These are phyloP conservation scores for Emergomyces orientalis DNA, from an alignment of 2,329 filamentous ascomycete species.

Conservation along the genomic window DNA sequence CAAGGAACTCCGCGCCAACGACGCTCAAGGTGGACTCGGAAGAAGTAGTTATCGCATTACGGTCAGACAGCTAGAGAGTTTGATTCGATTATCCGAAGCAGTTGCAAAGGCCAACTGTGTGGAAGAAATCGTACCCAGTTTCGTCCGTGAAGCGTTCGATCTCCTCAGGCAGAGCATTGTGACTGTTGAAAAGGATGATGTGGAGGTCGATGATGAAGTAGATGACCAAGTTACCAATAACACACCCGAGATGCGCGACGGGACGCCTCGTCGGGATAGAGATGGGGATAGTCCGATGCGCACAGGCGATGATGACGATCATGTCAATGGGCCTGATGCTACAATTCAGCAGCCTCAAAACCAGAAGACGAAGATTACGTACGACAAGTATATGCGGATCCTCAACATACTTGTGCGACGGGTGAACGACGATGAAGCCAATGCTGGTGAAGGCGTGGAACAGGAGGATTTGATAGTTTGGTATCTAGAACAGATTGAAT, in stretches of 20 bases:
- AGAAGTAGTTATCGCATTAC: constrained; percentile 97
- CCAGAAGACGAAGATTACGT: constrained; percentile 78
- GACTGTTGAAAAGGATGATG: constrained; percentile 92
- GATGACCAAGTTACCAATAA: constrained; percentile 39
- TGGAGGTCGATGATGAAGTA: constrained; percentile 79
- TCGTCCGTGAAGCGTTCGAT: constrained; percentile 87
- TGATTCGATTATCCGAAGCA: constrained; percentile 94
- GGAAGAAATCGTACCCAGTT: constrained; percentile 71
- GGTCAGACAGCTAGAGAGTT: constrained; percentile 85
- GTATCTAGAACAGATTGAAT: constrained; percentile 89
- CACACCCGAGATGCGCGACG: constrained; percentile 35
- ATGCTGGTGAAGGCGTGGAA: constrained; percentile 70
- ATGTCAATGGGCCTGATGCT: constrained; percentile 13
- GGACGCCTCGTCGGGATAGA: constrained; percentile 34
- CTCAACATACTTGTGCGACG: constrained; percentile 75
- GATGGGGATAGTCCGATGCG: constrained; percentile 47
- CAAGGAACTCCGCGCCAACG: constrained; percentile 87
- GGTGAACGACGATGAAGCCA: constrained; percentile 71
- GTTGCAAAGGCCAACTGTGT: constrained; percentile 97
- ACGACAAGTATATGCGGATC: constrained; percentile 89
- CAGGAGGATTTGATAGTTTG: constrained; percentile 72
- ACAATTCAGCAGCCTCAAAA: constrained; percentile 32
- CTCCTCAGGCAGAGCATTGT: constrained; percentile 92
- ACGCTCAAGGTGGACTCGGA: constrained; percentile 86
- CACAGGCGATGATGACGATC: constrained; percentile 41